Percentiles rank a stretch among this genome's conserved stretches.
These are phyloP conservation scores for Papiliotrema flavescens DNA, from an alignment of 1,284 basidiomycete genomes.

Conservation along the genomic window DNA sequence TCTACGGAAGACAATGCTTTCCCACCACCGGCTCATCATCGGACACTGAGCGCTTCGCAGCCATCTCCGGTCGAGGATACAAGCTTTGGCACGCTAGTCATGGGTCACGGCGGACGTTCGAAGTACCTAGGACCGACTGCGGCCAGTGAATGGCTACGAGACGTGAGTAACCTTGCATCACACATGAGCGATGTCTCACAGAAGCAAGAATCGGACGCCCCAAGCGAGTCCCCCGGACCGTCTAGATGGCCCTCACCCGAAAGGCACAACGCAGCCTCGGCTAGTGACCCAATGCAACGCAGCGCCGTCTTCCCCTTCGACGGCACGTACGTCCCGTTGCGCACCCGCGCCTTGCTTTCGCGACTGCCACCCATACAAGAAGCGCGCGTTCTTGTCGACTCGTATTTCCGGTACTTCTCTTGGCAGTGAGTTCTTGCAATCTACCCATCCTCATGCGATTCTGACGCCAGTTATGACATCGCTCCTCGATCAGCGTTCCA, in stretches of 20 bases:
- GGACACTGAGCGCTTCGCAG: too few relatives aligned
- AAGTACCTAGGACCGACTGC: slow-evolving; percentile 38
- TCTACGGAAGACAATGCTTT: too few relatives aligned
- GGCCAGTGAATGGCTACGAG: slow-evolving; percentile 39
- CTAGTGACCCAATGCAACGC: too few relatives aligned
- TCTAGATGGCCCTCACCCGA: too few relatives aligned
- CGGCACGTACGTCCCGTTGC: too few relatives aligned
- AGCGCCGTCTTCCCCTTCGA: too few relatives aligned
- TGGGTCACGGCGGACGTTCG: slow-evolving; percentile 25
- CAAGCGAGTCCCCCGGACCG: neutral
- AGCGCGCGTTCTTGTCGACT: slow-evolving; percentile 10
- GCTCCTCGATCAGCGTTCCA: slow-evolving; percentile 15
- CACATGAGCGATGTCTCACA: neutral
- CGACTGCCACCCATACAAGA: slow-evolving; percentile 11
- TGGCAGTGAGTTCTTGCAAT: neutral
- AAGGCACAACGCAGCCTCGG: too few relatives aligned
- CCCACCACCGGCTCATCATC: too few relatives aligned
- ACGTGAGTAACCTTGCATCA: slow-evolving; percentile 15
- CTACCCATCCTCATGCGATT: neutral
- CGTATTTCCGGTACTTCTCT: slow-evolving; percentile 13
- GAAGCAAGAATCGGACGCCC: slow-evolving; percentile 18
- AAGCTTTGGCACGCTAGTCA: slow-evolving; percentile 34
- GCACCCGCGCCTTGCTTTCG: neutral
- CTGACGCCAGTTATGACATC: slow-evolving; percentile 19
- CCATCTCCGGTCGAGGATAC: too few relatives aligned